Percentiles rank a stretch among this genome's conserved stretches.
These are phyloP conservation scores for Caryopteris hybrid DNA, from an alignment of 305 asterid species.

Conservation along the genomic window DNA sequence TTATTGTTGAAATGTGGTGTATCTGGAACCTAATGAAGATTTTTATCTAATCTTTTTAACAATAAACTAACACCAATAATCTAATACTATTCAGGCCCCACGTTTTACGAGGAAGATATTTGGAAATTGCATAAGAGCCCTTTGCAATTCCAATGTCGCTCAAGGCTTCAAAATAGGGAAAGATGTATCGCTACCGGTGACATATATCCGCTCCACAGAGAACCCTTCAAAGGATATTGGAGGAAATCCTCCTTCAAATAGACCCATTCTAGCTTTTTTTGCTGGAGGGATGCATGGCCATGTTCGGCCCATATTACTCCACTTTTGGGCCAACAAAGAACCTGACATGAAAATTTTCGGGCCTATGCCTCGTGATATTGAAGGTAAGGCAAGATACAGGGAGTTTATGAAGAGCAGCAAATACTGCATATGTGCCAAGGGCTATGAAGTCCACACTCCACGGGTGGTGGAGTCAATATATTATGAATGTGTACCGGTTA, in stretches of 20 bases:
- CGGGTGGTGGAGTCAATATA: conserved; percentile 53
- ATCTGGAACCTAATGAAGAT: background rate
- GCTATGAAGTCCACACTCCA: conserved; percentile 57
- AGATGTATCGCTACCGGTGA: conserved; percentile 63
- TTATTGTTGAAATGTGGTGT: background rate
- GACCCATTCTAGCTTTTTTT: conserved; percentile 44
- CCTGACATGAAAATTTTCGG: conserved; percentile 51
- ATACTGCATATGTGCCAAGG: conserved; percentile 61
- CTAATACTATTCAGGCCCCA: conserved; percentile 31
- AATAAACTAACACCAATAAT: background rate
- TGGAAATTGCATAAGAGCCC: conserved; percentile 40
- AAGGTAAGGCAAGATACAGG: conserved; percentile 49
- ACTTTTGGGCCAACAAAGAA: conserved; percentile 39
- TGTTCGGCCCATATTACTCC: conserved; percentile 42
- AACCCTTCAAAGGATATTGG: conserved; percentile 49
- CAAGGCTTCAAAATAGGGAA: conserved; percentile 52
- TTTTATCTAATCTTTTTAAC: background rate
- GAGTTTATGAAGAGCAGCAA: conserved; percentile 55
- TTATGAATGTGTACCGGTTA: conserved; percentile 55
- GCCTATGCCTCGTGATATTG: conserved; percentile 47
- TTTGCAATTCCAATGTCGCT: conserved; percentile 53
- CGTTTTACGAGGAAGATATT: conserved; percentile 30
- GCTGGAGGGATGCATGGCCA: conserved; percentile 60
- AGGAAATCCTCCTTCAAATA: conserved; percentile 33
- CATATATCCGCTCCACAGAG: conserved; percentile 41